phyloP scores from a whole-genome alignment of 495 filamentous ascomycete genomes.

The Podospora didyma region DNA sequence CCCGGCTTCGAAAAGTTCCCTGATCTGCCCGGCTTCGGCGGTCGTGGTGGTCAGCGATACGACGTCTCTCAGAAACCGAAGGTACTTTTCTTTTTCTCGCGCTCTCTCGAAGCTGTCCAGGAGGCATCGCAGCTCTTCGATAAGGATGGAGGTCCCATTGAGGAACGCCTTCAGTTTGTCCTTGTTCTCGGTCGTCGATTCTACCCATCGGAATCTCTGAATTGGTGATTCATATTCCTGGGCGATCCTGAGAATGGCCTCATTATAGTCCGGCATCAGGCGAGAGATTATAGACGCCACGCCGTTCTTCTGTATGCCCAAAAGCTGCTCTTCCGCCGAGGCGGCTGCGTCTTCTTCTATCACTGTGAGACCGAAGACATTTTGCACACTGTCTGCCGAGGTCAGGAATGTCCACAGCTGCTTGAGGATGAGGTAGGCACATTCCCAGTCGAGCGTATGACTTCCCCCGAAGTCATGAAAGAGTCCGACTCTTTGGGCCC shows the following conservation, averaged over 20 bases:
- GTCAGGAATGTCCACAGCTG: no score
- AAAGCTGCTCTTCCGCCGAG: no score
- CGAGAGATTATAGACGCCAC: no score
- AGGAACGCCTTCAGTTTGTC: conserved; percentile 21
- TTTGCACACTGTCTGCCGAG: no score
- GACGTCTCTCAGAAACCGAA: not conserved
- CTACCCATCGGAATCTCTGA: conserved; percentile 27
- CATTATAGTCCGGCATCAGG: no score
- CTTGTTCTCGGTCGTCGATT: conserved; percentile 22
- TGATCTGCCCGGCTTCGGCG: conserved; percentile 1
- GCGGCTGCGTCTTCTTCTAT: no score
- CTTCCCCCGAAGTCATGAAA: no score
- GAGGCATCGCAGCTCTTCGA: not conserved
- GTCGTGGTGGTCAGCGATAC: conserved; percentile 6
- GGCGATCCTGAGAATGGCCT: conserved; percentile 24
- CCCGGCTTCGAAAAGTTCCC: not conserved
- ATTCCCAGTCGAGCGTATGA: no score
- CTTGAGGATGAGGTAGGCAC: no score
- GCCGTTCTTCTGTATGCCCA: no score
- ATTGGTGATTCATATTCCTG: conserved; percentile 15
- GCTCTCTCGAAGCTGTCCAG: not conserved
- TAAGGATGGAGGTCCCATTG: not conserved
- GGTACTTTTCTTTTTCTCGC: not conserved
- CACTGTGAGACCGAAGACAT: no score
- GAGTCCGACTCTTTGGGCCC: no score